These are phyloP conservation scores for Zygnema circumcarinatum DNA, from an alignment of 139 green algal species.

Conservation along the genomic window DNA sequence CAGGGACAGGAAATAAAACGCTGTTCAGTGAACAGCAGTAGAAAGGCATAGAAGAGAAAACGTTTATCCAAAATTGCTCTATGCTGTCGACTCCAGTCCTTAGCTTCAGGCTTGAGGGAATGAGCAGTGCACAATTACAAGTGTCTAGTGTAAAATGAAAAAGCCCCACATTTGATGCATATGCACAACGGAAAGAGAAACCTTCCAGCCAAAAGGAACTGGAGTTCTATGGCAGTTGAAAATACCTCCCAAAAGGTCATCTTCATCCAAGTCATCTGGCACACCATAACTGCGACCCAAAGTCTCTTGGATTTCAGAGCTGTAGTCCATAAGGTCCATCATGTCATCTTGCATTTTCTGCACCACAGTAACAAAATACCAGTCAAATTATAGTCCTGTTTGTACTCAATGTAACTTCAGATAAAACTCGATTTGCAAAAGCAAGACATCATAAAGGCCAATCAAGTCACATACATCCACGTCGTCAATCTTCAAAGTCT, in stretches of 20 bases:
- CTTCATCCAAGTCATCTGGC: conserved; percentile 96
- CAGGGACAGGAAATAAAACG: not conserved
- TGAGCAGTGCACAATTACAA: too few species aligned
- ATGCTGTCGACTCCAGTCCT: too few species aligned
- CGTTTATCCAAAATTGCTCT: not conserved
- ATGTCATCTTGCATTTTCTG: conserved; percentile 89
- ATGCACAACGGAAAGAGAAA: too few species aligned
- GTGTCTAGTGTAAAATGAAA: too few species aligned
- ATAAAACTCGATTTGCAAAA: too few species aligned
- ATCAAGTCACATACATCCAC: conserved; percentile 75
- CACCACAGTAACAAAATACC: too few species aligned
- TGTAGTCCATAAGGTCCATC: conserved; percentile 90
- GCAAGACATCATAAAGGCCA: not conserved
- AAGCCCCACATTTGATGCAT: too few species aligned
- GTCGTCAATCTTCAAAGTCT: conserved; percentile 89
- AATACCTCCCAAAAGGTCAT: conserved; percentile 86
- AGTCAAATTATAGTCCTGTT: too few species aligned
- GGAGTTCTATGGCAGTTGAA: not conserved
- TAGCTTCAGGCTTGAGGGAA: too few species aligned
- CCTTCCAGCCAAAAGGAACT: too few species aligned
- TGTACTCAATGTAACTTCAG: too few species aligned
- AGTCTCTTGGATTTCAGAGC: conserved; percentile 89
- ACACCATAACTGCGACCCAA: conserved; percentile 85
- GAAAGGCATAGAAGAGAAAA: not conserved
- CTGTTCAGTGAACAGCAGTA: not conserved